Base-by-base conservation (phyloP, 768 basidiomycete species). In the Rhodosporidiobolus sp. region DNA sequence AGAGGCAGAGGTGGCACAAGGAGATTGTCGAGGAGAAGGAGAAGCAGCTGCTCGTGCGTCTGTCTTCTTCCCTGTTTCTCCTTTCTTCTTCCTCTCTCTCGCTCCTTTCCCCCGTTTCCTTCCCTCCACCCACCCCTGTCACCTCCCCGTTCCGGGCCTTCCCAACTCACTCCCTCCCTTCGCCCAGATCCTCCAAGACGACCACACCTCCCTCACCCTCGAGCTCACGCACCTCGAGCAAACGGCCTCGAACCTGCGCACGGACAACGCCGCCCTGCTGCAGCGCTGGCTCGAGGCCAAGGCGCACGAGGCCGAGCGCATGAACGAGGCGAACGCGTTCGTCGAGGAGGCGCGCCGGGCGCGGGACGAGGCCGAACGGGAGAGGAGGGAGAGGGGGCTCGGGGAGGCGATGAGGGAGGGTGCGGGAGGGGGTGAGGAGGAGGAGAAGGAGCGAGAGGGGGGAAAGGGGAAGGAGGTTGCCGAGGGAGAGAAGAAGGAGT, bases 211-310 rank as follows among this genome's bases (percentile, higher is more conserved):
- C 2, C 85, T 94, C 56, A 89, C 91, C 69, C 86, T 99, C 60
- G 95, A 99, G 81, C 86, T 98, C 20, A 87, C 88, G 55, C 91
- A 95, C 78, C 88, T 95, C 34, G 89, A 91, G 67, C 88, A 92
- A 72, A 88, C 91, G 48, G 96, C 95, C 80, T 85, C 87, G 78
- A 88, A 84, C n/a, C 86, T 99, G 46, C 87, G 87, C 61, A 90
- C 89, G 77, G 95, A 99, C 81, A 99, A 99, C 77, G 94, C 94
- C 34, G 90, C 92, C 78, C 87, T 99, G 35, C 85, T 98, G 2
- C 93, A 96, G 80, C 89, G 95, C 26, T 99, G 96, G 95, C 85
- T 98, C 16, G 96, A 98, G 78, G 89, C 90, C 75, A 96, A 96
- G 82, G 85, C 20, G 20, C 61, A 76, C 32, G 94, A 94, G 78